Base-by-base conservation (phyloP, 2,329 filamentous ascomycete genomes). In the Aquanectria penicillioides region DNA sequence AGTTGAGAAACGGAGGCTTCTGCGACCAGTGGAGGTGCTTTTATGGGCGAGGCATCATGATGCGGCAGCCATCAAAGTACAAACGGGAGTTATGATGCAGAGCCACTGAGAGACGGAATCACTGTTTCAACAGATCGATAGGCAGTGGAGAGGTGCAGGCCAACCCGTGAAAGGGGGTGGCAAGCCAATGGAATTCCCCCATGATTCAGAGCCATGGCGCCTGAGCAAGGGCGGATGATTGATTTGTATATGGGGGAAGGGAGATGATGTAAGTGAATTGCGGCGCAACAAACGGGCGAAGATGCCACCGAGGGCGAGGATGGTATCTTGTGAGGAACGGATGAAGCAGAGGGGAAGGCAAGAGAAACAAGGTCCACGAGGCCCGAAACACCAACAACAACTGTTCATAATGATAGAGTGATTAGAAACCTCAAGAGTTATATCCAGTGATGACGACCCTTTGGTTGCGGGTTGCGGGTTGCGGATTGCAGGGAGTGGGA, bases 31-130 rank as follows among this genome's bases (percentile, higher is more conserved):
- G 17, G 26, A 33, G 18, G 13, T 20, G 22, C 6, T 36, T 53
- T 48, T 41, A 50, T 44, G 49, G 31, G 11, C 31, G 15, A 44
- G 10, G 4, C 11, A 4, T 12, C 11, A 44, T 18, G 40, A 23
- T 23, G 33, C n/a, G 33, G 31, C 22, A 36, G 37, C 10, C 26
- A 59, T 59, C 11, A 11, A n/a, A 23, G 31, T 41, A 17, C 29
- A 28, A 48, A 41, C 20, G 23, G 17, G 25, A 18, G 18, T n/a
- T 11, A 33, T 47, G 48, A 40, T 25, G 37, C 17, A 29, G 20
- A 34, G 43, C 28, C 31, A 9, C 15, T 28, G 34, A 17, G 26
- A 38, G 49, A 43, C 25, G 48, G 28, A 61, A 46, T 49, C 58
- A 58, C 58, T 58, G 33, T 20, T 26, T 33, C 13, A 17, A 38